Evolutionary conservation across 2,329 filamentous ascomycete genomes (phyloP), one percentile per base, ranked within the genome.

Genomic region (Albophoma yamanashiensis): DNA sequence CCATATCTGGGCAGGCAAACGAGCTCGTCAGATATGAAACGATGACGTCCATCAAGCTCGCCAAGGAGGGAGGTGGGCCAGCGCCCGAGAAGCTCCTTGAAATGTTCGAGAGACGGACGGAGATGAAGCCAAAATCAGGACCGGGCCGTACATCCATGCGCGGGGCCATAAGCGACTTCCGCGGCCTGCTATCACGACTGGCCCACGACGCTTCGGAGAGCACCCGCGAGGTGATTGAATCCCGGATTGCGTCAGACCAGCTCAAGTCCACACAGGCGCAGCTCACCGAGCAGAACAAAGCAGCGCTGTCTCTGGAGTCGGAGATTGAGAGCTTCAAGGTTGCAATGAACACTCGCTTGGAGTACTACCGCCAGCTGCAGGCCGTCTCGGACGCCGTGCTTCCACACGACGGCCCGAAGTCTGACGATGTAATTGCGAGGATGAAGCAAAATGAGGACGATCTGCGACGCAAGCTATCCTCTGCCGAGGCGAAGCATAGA

Each of bases 311-410:
- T 6, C 70, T 88, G 15, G 86, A 90, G 62, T 83, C 83, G 61
- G 92, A 97, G 70, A 76, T 91, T 7, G 87, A 93, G 55, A 76
- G 85, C 36, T 94, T 96, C 70, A 88, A 85, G 36, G 79, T 80
- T 20, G 85, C 88, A 0, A 92, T 96, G 85, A 97, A 97, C 67
- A 80, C 86, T 43, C 87, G 94, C 17, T 75, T 97, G 0, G 91
- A 94, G 60, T 97, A 92, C 70, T 97, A 97, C 70, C 86, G 88
- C 6, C 92, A 97, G 68, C 79, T 97, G 14, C 94, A 97, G 69
- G 83, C 85, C 34, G 86, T 97, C n/a, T 97, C 92, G 0, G 93
- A 97, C 69, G 90, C 85, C 22, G 91, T 97, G 0, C 82, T 84
- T 6, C 87, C 89, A 1, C 89, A 89, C 60, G 87, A 91, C 60